Evolutionary conservation across 768 basidiomycete species (phyloP).

Genomic region (Filobasidium floriforme): DNA sequence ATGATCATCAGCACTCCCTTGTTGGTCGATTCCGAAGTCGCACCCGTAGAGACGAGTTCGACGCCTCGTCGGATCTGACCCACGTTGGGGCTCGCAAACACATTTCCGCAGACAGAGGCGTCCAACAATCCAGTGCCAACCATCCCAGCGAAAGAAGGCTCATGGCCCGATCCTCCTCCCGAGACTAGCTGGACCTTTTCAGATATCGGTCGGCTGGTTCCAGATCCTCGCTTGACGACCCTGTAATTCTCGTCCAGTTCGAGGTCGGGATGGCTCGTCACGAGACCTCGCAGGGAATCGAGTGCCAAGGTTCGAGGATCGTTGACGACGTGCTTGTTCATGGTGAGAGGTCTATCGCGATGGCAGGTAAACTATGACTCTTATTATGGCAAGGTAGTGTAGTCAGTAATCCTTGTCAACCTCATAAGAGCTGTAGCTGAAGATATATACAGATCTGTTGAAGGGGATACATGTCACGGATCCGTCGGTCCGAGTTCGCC

Average conservation of each 20-base stretch:
- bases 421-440: too few relatives aligned
- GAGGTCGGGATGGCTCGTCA: constrained; percentile 59
- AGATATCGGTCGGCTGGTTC: constrained; percentile 3
- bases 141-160: constrained; percentile 80
- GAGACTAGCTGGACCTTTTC: constrained; percentile 30
- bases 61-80: constrained; percentile 75
- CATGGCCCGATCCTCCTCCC: constrained; percentile 57
- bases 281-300: constrained; percentile 67
- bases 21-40: background rate
- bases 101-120: constrained; percentile 75
- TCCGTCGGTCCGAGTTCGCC: background rate
- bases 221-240: constrained; percentile 15
- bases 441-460: too few relatives aligned
- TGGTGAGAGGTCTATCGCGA: background rate
- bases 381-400: too few relatives aligned
- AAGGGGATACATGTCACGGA: too few relatives aligned
- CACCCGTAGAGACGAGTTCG: constrained; percentile 49
- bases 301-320: constrained; percentile 61
- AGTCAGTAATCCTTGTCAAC: too few relatives aligned
- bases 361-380: too few relatives aligned
- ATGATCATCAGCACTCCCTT: constrained; percentile 17
- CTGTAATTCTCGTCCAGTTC: constrained; percentile 53
- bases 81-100: constrained; percentile 85
- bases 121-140: constrained; percentile 80
- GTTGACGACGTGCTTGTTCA: constrained; percentile 71